Evolutionary conservation across 345 rosid species (phyloP).

Genomic region (Corymbia maculata): DNA sequence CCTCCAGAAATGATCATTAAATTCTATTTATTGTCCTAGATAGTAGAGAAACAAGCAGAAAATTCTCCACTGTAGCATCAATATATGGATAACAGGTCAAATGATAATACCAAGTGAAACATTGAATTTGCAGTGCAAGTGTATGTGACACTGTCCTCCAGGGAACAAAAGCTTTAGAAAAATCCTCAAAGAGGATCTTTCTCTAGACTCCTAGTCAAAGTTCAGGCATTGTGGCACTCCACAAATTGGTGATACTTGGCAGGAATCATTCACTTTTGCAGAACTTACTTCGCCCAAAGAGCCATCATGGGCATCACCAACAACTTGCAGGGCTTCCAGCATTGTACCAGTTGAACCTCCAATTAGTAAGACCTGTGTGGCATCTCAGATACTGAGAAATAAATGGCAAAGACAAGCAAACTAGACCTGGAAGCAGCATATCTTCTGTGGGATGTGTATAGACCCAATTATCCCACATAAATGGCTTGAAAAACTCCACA

Average conservation of each 20-base stretch:
- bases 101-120: background rate
- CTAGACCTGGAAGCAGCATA: background rate
- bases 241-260: background rate
- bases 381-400: background rate
- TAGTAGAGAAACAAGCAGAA: background rate
- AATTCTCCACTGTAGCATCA: background rate
- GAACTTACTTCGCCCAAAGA: constrained; percentile 65
- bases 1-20: background rate
- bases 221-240: background rate
- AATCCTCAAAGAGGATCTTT: background rate
- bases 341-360: constrained; percentile 99
- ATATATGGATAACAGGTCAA: background rate
- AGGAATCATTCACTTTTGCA: background rate
- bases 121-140: background rate
- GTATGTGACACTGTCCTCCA: background rate
- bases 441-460: background rate
- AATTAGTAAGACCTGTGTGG: constrained; percentile 65
- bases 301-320: constrained; percentile 67
- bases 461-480: background rate
- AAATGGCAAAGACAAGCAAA: background rate
- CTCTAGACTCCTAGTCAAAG: background rate
- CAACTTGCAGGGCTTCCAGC: constrained; percentile 91
- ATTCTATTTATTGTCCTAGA: background rate
- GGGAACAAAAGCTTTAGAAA: background rate
- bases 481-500: background rate